Percentiles rank a stretch among this genome's conserved stretches.
Evolutionary conservation across 2,329 filamentous ascomycete species (phyloP).

Genomic region (Colletotrichum musicola): DNA sequence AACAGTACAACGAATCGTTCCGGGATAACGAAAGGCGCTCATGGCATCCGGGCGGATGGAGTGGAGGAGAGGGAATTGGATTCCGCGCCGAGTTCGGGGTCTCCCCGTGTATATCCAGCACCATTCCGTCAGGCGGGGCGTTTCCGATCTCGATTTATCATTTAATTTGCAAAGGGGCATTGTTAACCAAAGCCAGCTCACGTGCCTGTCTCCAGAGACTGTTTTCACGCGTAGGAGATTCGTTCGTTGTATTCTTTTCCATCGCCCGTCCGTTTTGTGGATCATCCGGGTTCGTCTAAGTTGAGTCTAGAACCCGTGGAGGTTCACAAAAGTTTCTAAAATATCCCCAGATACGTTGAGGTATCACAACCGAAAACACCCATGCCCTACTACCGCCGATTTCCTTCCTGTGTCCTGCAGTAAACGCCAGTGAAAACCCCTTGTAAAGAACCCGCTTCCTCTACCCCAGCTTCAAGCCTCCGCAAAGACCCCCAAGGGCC

Average conservation of each 20-base stretch:
- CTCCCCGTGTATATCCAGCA: constrained; percentile 37
- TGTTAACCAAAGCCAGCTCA: neutral
- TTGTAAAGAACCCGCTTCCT: too few species aligned
- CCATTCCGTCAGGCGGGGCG: constrained; percentile 35
- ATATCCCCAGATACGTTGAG: constrained; percentile 43
- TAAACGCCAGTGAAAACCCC: constrained; percentile 27
- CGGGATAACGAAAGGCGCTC: constrained; percentile 29
- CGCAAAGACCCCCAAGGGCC: constrained; percentile 66
- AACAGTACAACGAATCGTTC: constrained; percentile 30
- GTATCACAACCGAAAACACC: constrained; percentile 40
- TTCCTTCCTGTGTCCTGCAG: neutral
- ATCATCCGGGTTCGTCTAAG: constrained; percentile 35
- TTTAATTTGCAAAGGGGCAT: constrained; percentile 23
- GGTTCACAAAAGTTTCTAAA: constrained; percentile 35
- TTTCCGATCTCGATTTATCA: constrained; percentile 18
- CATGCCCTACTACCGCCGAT: too few species aligned
- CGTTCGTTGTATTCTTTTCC: neutral
- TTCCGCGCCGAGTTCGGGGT: constrained; percentile 12
- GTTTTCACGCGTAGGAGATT: neutral
- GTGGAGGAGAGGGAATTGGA: neutral
- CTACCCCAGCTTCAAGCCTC: too few species aligned
- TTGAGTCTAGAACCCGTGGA: constrained; percentile 44
- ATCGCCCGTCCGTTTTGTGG: constrained; percentile 1
- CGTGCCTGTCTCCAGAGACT: neutral
- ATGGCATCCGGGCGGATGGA: constrained; percentile 21